Base-by-base conservation (phyloP, 2,329 filamentous ascomycete species). In the Helminthosporium solani region DNA sequence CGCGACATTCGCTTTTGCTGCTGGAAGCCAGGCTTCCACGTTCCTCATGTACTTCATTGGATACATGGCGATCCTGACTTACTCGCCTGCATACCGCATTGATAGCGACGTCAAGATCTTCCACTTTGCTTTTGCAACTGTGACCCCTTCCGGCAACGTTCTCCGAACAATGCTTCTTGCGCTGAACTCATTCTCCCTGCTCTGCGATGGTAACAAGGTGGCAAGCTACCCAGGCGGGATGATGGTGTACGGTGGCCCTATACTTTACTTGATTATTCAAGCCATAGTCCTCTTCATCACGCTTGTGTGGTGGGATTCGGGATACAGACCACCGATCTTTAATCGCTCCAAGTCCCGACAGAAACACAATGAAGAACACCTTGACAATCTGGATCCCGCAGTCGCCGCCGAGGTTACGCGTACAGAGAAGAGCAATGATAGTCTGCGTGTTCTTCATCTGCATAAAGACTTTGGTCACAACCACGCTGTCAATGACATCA, bases 401-500 rank as follows among this genome's bases (percentile, higher is more conserved):
- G 76, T 90, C 9, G 75, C 78, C 15, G 76, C 80, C 21, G 88
- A 94, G 66, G 74, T 85, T 4, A 68, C 72, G 3, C 79, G 86
- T 33, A 80, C 89, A 20, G 82, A 80, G 18, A 77, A 75, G 41
- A 77, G 77, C 7, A 70, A 75, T 19, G 85, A 90, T 54, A 87
- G 88, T 14, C 80, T 96, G 14, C 82, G 85, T n/a, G 87, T 95
- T 3, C 70, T 88, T 34, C 83, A 95, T 64, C 74, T 95, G 2
- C 89, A 85, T 25, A 96, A 96, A 68, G 78, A 80, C 0, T 96
- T 96, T 56, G 82, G 83, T 12, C 78, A 78, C 50, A 85, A 86
- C 56, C 65, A 67, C 1, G 91, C 89, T 2, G 90, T 96, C n/a
- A 85, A 95, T 57, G 88, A 96, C 58, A 82, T 95, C 33, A 88